phyloP scores from a whole-genome alignment of 2,329 filamentous ascomycete species.

The Aspergillus calidoustus region DNA sequence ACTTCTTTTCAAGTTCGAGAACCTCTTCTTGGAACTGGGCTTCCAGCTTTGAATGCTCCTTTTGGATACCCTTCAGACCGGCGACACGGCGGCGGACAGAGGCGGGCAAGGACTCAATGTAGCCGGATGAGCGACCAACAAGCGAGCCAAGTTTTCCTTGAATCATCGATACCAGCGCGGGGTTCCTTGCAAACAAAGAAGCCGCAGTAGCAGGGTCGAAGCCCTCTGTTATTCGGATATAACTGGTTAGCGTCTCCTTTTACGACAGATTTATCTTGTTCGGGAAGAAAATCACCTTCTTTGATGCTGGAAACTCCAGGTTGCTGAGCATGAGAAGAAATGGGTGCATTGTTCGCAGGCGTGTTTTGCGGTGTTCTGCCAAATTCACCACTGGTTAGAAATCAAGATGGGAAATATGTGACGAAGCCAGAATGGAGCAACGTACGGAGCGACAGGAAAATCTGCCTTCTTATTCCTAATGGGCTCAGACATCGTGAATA shows the following conservation, averaged over 20 bases:
- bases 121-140: constrained; percentile 93
- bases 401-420: constrained; percentile 16
- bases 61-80: constrained; percentile 96
- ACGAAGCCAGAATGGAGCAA: constrained; percentile 29
- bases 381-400: constrained; percentile 37
- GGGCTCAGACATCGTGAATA: constrained; percentile 64
- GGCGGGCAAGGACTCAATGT: constrained; percentile 92
- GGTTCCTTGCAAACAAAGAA: constrained; percentile 94
- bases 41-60: constrained; percentile 98
- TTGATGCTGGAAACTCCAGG: constrained; percentile 93
- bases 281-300: constrained; percentile 71
- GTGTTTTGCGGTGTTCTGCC: constrained; percentile 97
- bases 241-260: constrained; percentile 5
- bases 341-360: constrained; percentile 90
- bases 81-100: constrained; percentile 91
- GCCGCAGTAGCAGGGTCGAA: constrained; percentile 85
- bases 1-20: constrained; percentile 98
- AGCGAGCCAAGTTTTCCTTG: constrained; percentile 93
- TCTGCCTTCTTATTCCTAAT: constrained; percentile 70
- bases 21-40: constrained; percentile 99
- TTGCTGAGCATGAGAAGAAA: constrained; percentile 96
- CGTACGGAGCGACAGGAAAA: constrained; percentile 67
- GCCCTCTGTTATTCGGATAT: constrained; percentile 68
- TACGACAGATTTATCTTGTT: neutral
- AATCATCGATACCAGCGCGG: constrained; percentile 93